Conservation (phyloP, 1,284 basidiomycete genomes). For the Schizophyllum commune region DNA sequence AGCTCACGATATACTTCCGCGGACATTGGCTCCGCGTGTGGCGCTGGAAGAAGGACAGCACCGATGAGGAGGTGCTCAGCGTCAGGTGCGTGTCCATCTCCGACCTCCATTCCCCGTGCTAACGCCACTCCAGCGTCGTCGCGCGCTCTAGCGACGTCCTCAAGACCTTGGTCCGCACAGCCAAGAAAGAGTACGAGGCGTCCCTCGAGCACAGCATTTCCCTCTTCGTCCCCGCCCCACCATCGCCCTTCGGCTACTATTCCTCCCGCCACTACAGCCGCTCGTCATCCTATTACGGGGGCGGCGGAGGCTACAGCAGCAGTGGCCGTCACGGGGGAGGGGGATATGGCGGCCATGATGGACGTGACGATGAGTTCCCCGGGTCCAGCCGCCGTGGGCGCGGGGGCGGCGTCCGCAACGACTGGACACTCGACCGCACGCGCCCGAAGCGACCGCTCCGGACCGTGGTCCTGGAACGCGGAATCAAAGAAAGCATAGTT, state of each 20-base stretch:
- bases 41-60: constrained; percentile 50
- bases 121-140: constrained; percentile 45
- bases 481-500: constrained; percentile 79
- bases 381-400: not conserved
- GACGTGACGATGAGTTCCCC: not conserved
- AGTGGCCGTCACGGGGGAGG: not conserved
- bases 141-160: constrained; percentile 72
- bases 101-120: constrained; percentile 2
- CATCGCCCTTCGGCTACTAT: not conserved
- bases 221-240: constrained; percentile 1
- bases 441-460: constrained; percentile 74
- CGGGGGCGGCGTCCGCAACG: not conserved
- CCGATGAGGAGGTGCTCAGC: constrained; percentile 64
- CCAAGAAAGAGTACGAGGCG: constrained; percentile 79
- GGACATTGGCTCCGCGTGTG: constrained; percentile 74
- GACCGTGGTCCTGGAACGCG: constrained; percentile 73
- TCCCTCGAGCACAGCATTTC: constrained; percentile 69
- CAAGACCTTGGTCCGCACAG: constrained; percentile 79
- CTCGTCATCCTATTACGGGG: not conserved
- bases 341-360: not conserved
- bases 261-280: constrained; percentile 1
- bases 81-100: constrained; percentile 42
- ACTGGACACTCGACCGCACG: constrained; percentile 76
- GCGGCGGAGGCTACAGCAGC: not conserved
- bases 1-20: constrained; percentile 76